Evolutionary conservation across 2,329 filamentous ascomycete species (phyloP).

Genomic region (Pestalotiopsis sp.): DNA sequence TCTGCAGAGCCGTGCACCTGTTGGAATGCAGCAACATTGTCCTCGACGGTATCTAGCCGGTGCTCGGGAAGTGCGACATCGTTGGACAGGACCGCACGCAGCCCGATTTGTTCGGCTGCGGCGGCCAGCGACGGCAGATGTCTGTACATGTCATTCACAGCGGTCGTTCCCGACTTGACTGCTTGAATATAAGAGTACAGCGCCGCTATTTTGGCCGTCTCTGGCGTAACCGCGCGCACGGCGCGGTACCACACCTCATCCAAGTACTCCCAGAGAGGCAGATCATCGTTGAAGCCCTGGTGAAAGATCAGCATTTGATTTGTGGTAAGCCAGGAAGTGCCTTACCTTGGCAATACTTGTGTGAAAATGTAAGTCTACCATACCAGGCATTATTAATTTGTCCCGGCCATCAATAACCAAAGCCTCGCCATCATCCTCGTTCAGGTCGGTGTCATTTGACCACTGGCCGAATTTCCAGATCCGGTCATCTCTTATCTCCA

Average conservation of each 20-base stretch:
- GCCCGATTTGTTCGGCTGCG: conserved; percentile 23
- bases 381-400: conserved; percentile 25
- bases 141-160: conserved; percentile 29
- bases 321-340: background rate
- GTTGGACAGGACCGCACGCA: conserved; percentile 23
- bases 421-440: conserved; percentile 19
- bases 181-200: conserved; percentile 24
- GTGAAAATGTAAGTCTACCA: conserved; percentile 27
- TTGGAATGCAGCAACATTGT: conserved; percentile 22
- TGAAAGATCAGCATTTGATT: background rate
- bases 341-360: conserved; percentile 25
- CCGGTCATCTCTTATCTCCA: conserved; percentile 24
- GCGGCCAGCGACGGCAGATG: conserved; percentile 19
- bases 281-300: conserved; percentile 23
- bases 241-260: conserved; percentile 26
- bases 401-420: conserved; percentile 23
- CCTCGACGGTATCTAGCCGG: conserved; percentile 22
- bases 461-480: conserved; percentile 17
- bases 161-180: conserved; percentile 23
- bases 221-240: conserved; percentile 22
- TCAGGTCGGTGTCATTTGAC: background rate
- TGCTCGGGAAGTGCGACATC: conserved; percentile 24
- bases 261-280: conserved; percentile 27
- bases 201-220: conserved; percentile 15
- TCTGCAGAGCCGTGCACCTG: conserved; percentile 16